Base-by-base conservation (phyloP, 768 basidiomycete species). In the Pulveroboletus sp. region DNA sequence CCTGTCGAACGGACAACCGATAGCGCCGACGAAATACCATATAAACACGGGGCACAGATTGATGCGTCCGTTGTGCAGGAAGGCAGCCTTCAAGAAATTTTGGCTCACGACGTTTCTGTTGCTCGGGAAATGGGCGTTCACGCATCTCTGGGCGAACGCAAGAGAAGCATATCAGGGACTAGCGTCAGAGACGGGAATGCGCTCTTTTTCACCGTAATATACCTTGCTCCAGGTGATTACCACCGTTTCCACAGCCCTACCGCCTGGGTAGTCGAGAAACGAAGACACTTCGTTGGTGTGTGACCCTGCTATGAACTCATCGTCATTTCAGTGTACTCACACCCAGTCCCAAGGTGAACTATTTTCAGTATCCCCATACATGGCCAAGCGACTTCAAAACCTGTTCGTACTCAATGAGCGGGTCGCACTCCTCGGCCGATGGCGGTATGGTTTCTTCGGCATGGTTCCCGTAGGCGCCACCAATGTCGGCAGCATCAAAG, bases 401-500 rank as follows among this genome's bases (percentile, higher is more conserved):
- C 71, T 98, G 16, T 99, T 99, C 56, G 94, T 99, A 9, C 77
- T 99, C n/a, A 98, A 99, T 64, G 97, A 99, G 71, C 85, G 97
- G 20, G 95, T 98, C 9, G 93, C 94, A 2, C 76, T 99, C 19
- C 81, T 98, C 25, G 97, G 97, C 6, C 73, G 91, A 46, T 98
- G 97, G 97, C 83, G 82, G 62, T 74, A 97, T 59, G 97, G 97
- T 2, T 97, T 97, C 76, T 99, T 97, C 67, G 75, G 87, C 23
- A 97, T 97, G 93, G 84, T 97, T 0, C 97, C 97, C 10, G 95
- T 99, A 24, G 97, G 97, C 3, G 97, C 97, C 2, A 98, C 95
- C 11, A 98, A 99, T 66, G 97, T 98, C 43, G 97, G 97, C 5
- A 89, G 86, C 54, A 98, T 99, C 70, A 86, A 87, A 56, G 79